Conservation (phyloP, 768 basidiomycete genomes). For the Amylocystis lapponica region DNA sequence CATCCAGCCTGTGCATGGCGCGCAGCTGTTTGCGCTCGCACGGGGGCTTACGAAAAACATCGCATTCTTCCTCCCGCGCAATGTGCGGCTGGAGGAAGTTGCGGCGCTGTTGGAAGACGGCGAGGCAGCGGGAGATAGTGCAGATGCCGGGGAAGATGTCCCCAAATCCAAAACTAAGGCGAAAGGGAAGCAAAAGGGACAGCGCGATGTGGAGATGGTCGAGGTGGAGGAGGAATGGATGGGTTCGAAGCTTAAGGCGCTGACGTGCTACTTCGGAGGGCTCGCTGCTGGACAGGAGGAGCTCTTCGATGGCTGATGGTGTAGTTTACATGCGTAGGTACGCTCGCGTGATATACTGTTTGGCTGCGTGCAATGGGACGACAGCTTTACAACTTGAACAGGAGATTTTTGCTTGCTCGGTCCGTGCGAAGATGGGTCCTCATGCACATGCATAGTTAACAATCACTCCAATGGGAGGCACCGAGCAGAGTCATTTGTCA, state of each 20-base stretch:
- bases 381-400: no score
- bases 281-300: conserved; percentile 63
- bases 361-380: background rate
- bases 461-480: no score
- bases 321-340: no score
- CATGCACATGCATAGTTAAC: no score
- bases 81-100: conserved; percentile 70
- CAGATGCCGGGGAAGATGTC: background rate
- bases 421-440: no score
- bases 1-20: conserved; percentile 77
- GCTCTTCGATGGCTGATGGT: conserved; percentile 29
- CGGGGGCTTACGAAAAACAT: conserved; percentile 72
- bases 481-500: no score
- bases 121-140: background rate
- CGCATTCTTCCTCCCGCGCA: conserved; percentile 87
- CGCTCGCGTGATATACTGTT: no score
- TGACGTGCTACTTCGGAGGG: conserved; percentile 93
- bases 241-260: conserved; percentile 85
- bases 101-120: conserved; percentile 38
- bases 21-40: conserved; percentile 72
- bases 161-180: background rate
- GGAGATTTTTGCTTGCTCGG: no score
- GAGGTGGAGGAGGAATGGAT: conserved; percentile 98
- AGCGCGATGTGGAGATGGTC: conserved; percentile 44
- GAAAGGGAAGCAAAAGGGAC: conserved; percentile 7